These are phyloP conservation scores for Leishmania tarentolae DNA, from an alignment of 208 protist species.

Conservation along the genomic window DNA sequence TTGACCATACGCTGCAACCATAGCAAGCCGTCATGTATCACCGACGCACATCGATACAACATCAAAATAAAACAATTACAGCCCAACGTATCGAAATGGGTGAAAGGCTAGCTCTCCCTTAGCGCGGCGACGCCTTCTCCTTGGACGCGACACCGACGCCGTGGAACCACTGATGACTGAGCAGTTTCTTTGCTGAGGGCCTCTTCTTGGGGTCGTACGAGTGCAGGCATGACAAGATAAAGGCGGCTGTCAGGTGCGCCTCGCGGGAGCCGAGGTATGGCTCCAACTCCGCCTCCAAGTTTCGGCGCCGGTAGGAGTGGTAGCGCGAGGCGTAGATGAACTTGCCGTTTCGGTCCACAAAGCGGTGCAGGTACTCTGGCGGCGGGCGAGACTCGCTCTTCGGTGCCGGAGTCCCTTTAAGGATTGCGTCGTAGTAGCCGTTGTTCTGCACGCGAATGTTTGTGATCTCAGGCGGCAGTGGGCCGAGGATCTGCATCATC, in stretches of 20 bases:
- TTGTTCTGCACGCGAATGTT: conserved; percentile 44
- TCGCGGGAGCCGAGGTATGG: conserved; percentile 38
- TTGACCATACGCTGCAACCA: background rate
- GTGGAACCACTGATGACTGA: conserved; percentile 59
- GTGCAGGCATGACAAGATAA: conserved; percentile 65
- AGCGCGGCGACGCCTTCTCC: background rate
- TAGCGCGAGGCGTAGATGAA: conserved; percentile 68
- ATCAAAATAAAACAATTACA: background rate
- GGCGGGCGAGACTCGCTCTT: conserved; percentile 20
- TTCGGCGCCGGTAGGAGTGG: conserved; percentile 41
- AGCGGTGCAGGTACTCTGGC: conserved; percentile 67
- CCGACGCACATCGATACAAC: background rate
- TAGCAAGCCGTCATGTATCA: background rate
- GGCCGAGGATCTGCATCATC: conserved; percentile 85
- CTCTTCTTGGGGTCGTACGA: conserved; percentile 70
- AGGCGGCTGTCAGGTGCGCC: conserved; percentile 42
- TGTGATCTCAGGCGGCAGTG: conserved; percentile 58
- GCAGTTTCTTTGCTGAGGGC: conserved; percentile 51
- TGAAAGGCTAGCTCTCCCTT: background rate
- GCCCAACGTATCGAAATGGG: background rate
- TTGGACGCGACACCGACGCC: conserved; percentile 18
- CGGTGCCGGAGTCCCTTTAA: conserved; percentile 3
- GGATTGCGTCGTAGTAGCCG: conserved; percentile 37
- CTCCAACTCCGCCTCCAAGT: conserved; percentile 59
- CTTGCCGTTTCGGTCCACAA: conserved; percentile 52